Conservation (phyloP, 768 basidiomycete species). For the Flagelloscypha sp. region DNA sequence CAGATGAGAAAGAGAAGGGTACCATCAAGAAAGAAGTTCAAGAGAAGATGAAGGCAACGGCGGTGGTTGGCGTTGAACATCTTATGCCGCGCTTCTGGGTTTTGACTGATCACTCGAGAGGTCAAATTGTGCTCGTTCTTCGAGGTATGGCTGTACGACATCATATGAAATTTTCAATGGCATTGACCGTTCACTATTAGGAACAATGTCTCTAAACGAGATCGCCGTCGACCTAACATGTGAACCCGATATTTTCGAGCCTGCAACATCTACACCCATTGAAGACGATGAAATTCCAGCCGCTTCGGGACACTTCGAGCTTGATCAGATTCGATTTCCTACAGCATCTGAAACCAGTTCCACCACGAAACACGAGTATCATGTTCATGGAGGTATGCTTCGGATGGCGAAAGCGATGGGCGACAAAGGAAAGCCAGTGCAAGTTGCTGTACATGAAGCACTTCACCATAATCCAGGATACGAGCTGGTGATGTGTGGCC, state of each 20-base stretch:
- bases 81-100: constrained; percentile 84
- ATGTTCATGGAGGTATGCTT: constrained; percentile 77
- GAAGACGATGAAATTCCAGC: constrained; percentile 19
- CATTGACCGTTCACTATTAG: constrained; percentile 19
- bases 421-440: constrained; percentile 64
- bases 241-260: constrained; percentile 60
- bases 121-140: constrained; percentile 69
- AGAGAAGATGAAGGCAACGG: constrained; percentile 44
- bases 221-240: constrained; percentile 82
- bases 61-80: constrained; percentile 57
- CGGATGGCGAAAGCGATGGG: constrained; percentile 79
- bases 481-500: constrained; percentile 72
- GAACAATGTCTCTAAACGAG: constrained; percentile 84
- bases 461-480: constrained; percentile 62
- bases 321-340: neutral
- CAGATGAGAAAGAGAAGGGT: constrained; percentile 19
- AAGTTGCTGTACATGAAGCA: constrained; percentile 64
- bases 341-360: neutral
- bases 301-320: constrained; percentile 2
- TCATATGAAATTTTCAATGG: neutral
- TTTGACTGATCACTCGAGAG: constrained; percentile 68
- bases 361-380: constrained; percentile 37
- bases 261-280: constrained; percentile 30
- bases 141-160: constrained; percentile 33
- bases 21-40: constrained; percentile 21